phyloP scores from a whole-genome alignment of 352 stramenopile species.

The Globisporangium camurandrum region DNA sequence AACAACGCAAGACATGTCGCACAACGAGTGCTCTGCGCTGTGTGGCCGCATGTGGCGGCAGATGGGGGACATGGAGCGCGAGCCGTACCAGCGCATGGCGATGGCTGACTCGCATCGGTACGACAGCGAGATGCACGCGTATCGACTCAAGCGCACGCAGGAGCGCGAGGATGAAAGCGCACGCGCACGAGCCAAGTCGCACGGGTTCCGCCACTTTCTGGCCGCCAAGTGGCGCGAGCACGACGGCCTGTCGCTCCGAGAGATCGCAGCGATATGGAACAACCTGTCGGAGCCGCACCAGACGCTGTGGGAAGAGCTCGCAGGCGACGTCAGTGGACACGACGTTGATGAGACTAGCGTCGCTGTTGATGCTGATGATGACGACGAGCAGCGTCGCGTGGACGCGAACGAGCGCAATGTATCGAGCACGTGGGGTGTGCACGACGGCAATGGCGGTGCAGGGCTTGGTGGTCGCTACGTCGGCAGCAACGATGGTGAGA shows the following conservation, averaged over 20 bases:
- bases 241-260: slow-evolving; percentile 16
- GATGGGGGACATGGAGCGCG: slow-evolving; percentile 38
- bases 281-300: slow-evolving; percentile 28
- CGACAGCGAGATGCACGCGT: slow-evolving; percentile 23
- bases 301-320: slow-evolving; percentile 29
- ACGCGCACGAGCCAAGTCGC: slow-evolving; percentile 11
- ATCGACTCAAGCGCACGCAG: slow-evolving; percentile 13
- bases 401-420: slow-evolving; percentile 22
- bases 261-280: slow-evolving; percentile 25
- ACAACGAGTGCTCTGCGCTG: slow-evolving; percentile 57
- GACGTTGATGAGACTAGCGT: no score
- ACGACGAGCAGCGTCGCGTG: slow-evolving; percentile 14
- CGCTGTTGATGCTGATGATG: slow-evolving; percentile 5
- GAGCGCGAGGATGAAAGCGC: slow-evolving; percentile 9
- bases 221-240: slow-evolving; percentile 22
- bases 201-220: slow-evolving; percentile 29
- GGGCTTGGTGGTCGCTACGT: no score
- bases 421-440: slow-evolving; percentile 7
- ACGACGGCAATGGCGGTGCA: neutral
- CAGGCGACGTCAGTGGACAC: slow-evolving; percentile 6
- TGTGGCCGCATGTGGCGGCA: slow-evolving; percentile 53
- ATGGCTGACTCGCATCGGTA: slow-evolving; percentile 44
- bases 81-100: slow-evolving; percentile 51
- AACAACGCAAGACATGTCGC: slow-evolving; percentile 50
- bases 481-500: no score